phyloP scores from a whole-genome alignment of 2,329 filamentous ascomycete species.

The Dactylellina drechsleri region DNA sequence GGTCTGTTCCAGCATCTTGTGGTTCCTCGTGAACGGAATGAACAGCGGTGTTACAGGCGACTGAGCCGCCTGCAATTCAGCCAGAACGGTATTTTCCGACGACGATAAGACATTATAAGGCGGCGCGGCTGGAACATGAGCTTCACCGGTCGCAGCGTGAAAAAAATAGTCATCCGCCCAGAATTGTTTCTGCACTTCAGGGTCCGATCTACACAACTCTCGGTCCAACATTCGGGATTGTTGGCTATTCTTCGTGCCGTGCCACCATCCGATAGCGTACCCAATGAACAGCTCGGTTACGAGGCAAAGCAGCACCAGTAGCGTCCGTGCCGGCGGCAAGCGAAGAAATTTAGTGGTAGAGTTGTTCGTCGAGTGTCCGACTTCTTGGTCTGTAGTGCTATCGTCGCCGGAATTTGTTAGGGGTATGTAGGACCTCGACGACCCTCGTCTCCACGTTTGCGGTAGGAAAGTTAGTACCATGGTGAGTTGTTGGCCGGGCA shows the following conservation, averaged over 20 bases:
- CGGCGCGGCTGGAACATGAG: background rate
- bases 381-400: no score
- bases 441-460: background rate
- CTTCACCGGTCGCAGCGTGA: constrained; percentile 8
- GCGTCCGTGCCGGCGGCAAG: background rate
- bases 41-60: constrained; percentile 65
- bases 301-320: constrained; percentile 10
- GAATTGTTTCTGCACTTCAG: background rate
- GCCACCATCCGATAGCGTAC: constrained; percentile 18
- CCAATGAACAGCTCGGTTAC: constrained; percentile 10
- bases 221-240: background rate
- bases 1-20: constrained; percentile 68
- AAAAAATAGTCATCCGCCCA: constrained; percentile 12
- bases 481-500: background rate
- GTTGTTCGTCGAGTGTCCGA: background rate
- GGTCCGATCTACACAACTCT: background rate
- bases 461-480: background rate
- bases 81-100: background rate
- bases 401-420: constrained; percentile 1
- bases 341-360: background rate
- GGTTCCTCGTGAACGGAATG: constrained; percentile 70
- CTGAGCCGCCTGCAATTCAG: constrained; percentile 9
- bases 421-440: constrained; percentile 1
- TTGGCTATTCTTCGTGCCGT: background rate
- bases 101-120: constrained; percentile 16